These are phyloP conservation scores for Themeda triandra DNA, from an alignment of 176 grass and related monocot genomes.

Conservation along the genomic window DNA sequence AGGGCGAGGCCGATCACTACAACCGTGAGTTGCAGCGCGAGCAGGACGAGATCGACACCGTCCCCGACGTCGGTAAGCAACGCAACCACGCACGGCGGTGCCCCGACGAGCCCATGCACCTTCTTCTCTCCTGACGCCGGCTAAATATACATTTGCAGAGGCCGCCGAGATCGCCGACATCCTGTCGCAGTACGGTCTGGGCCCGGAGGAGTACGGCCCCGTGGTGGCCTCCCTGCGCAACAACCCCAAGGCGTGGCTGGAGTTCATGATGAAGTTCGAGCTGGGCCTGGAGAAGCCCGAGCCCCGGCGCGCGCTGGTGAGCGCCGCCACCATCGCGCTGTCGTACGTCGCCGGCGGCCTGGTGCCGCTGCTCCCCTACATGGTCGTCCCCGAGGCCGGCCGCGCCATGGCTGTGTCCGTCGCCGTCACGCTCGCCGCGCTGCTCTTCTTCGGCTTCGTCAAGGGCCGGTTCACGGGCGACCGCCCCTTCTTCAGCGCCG, in stretches of 20 bases:
- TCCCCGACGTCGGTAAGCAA: conserved; percentile 55
- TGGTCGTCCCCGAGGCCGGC: conserved; percentile 46
- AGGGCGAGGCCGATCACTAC: conserved; percentile 95
- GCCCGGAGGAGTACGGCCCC: conserved; percentile 62
- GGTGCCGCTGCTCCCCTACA: conserved; percentile 86
- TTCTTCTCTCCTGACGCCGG: neutral
- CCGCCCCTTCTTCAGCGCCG: conserved; percentile 57
- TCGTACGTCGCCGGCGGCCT: conserved; percentile 70
- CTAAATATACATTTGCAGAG: conserved; percentile 37
- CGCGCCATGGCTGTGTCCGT: conserved; percentile 80
- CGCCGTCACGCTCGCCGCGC: conserved; percentile 68
- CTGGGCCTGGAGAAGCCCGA: conserved; percentile 85
- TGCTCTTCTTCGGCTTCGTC: conserved; percentile 86
- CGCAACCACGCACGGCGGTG: neutral
- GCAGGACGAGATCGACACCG: conserved; percentile 88
- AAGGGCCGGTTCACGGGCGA: conserved; percentile 85
- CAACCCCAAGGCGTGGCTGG: conserved; percentile 86
- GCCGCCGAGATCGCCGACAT: conserved; percentile 88
- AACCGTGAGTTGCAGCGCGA: conserved; percentile 72
- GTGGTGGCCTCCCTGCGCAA: conserved; percentile 65
- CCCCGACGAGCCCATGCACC: neutral
- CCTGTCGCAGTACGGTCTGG: conserved; percentile 74
- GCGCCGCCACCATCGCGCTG: conserved; percentile 73
- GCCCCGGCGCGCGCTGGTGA: conserved; percentile 66
- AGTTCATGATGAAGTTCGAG: conserved; percentile 99